phyloP scores from a whole-genome alignment of 1,284 basidiomycete species.

The Marasmius sp. region DNA sequence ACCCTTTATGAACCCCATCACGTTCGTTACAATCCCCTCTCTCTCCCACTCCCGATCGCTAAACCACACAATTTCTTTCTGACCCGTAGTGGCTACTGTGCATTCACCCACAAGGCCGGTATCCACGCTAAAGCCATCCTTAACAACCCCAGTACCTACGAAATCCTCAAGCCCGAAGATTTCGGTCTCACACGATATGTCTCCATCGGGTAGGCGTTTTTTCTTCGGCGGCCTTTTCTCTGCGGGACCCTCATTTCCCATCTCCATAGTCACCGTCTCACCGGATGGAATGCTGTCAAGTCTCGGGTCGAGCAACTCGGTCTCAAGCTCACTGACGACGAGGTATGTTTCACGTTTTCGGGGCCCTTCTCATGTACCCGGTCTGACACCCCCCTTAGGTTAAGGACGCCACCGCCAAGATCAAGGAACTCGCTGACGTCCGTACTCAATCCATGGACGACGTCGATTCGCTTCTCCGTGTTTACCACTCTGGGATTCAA shows the following conservation, averaged over 20 bases:
- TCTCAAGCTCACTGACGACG: constrained; percentile 81
- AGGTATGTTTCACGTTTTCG: constrained; percentile 43
- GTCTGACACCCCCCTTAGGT: constrained; percentile 42
- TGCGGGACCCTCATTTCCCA: constrained; percentile 7
- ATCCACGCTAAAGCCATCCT: constrained; percentile 99
- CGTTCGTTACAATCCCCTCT: constrained; percentile 46
- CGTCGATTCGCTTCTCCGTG: constrained; percentile 93
- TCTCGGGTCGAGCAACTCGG: constrained; percentile 97
- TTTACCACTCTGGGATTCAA: constrained; percentile 91
- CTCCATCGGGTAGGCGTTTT: constrained; percentile 78
- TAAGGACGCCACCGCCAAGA: constrained; percentile 98
- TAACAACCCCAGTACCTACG: constrained; percentile 99
- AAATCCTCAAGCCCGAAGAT: constrained; percentile 97
- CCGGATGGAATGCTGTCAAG: constrained; percentile 99
- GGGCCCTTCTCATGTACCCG: background rate
- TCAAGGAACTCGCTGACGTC: constrained; percentile 99
- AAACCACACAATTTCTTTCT: constrained; percentile 7
- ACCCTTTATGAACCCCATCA: constrained; percentile 95
- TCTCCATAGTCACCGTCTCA: constrained; percentile 76
- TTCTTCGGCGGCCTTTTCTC: background rate
- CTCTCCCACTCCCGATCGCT: background rate
- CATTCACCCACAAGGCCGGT: constrained; percentile 99
- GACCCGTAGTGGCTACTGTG: constrained; percentile 84
- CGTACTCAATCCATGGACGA: constrained; percentile 99
- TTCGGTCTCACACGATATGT: constrained; percentile 98